A percentile compares a stretch with the other conserved stretches of the same genome.
Evolutionary conservation across 108 stramenopile species (phyloP).

Genomic region (Nitzschia inconspicua): DNA sequence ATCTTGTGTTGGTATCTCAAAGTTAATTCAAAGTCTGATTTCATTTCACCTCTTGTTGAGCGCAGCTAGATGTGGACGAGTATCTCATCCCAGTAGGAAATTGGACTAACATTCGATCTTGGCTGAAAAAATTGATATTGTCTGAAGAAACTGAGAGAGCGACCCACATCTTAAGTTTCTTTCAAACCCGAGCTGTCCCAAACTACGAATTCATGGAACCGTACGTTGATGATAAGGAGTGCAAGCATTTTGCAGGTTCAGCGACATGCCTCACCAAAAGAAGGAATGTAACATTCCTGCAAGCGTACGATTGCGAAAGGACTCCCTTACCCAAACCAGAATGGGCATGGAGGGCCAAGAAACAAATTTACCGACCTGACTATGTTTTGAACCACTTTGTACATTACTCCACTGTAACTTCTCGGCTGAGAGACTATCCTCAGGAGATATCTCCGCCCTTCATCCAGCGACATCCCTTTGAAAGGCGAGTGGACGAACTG

Average conservation of each 20-base stretch:
- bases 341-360: conserved; percentile 63
- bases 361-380: conserved; percentile 73
- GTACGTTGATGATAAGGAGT: background rate
- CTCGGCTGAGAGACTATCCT: conserved; percentile 21
- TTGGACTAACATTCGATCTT: conserved; percentile 20
- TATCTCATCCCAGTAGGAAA: conserved; percentile 55
- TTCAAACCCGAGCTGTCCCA: conserved; percentile 57
- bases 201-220: conserved; percentile 39
- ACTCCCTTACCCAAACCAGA: conserved; percentile 59
- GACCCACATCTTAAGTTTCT: conserved; percentile 51
- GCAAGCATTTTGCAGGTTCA: conserved; percentile 3
- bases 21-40: background rate
- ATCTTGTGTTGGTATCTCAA: too few species aligned
- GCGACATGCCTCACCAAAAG: conserved; percentile 22
- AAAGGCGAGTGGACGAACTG: conserved; percentile 49
- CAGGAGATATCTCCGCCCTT: conserved; percentile 15
- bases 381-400: conserved; percentile 78
- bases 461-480: conserved; percentile 16
- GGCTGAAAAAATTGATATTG: conserved; percentile 3
- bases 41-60: background rate
- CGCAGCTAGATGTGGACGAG: conserved; percentile 59
- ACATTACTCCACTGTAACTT: conserved; percentile 76
- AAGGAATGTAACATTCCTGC: conserved; percentile 43
- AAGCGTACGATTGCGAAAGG: conserved; percentile 75
- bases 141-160: conserved; percentile 15